phyloP scores from a whole-genome alignment of 2,329 filamentous ascomycete genomes.

The Pseudogymnoascus sp. region DNA sequence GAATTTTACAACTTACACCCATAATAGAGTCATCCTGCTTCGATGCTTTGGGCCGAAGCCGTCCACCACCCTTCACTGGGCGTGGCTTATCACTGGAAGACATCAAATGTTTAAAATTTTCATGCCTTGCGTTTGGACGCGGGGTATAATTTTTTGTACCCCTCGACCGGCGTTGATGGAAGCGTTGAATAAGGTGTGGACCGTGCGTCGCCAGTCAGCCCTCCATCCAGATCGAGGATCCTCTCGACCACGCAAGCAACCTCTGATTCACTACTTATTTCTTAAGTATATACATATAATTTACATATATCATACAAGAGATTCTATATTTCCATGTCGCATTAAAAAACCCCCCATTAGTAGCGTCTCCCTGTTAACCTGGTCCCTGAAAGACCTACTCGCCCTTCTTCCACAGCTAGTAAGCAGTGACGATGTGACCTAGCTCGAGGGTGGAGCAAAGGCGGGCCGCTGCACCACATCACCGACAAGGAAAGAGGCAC shows the following conservation, averaged over 20 bases:
- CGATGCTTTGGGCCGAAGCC: conserved; percentile 20
- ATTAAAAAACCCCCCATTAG: not conserved
- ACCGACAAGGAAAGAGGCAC: conserved; percentile 7
- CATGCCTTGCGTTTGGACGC: not conserved
- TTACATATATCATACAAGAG: not conserved
- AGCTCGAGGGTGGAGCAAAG: conserved; percentile 1
- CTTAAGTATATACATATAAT: not conserved
- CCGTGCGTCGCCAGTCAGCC: not conserved
- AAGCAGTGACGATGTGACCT: conserved; percentile 2
- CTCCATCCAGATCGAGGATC: not conserved
- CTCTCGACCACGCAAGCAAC: not conserved
- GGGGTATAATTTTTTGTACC: not conserved
- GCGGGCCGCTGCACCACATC: conserved; percentile 2
- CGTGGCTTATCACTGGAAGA: not conserved
- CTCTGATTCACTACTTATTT: not conserved
- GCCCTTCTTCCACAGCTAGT: not conserved
- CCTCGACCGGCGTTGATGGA: not conserved
- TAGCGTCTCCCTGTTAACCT: not conserved
- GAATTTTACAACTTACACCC: conserved; percentile 36
- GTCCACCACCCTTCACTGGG: not conserved
- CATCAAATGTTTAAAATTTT: not conserved
- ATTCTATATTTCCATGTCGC: not conserved
- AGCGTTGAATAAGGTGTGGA: conserved; percentile 1
- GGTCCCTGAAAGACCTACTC: not conserved
- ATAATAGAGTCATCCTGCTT: conserved; percentile 47